Conservation (phyloP, 495 filamentous ascomycete genomes). For the Terfezia boudieri region DNA sequence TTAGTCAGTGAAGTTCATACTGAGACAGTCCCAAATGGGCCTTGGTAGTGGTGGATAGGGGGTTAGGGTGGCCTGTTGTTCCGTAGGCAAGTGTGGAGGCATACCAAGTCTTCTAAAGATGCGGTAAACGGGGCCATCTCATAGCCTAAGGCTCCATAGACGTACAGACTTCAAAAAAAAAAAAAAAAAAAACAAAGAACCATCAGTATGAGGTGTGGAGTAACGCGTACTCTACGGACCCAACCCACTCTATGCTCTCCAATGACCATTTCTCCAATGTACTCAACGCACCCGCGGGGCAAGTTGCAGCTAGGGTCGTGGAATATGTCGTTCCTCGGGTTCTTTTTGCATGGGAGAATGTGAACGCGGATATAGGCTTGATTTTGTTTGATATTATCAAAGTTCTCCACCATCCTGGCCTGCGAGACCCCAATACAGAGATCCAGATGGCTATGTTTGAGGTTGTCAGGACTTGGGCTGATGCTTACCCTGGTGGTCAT, state of each 20-base stretch:
- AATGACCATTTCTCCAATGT: conserved; percentile 95
- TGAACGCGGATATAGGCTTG: conserved; percentile 51
- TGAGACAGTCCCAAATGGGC: too few species aligned
- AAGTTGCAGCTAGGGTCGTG: conserved; percentile 54
- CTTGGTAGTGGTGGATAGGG: too few species aligned
- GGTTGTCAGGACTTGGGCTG: conserved; percentile 54
- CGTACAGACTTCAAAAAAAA: too few species aligned
- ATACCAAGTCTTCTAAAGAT: too few species aligned
- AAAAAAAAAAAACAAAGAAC: conserved; percentile 30
- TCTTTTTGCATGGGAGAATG: conserved; percentile 77
- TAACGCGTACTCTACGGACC: conserved; percentile 62
- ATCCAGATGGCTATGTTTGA: conserved; percentile 73
- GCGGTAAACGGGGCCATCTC: too few species aligned
- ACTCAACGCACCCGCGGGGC: conserved; percentile 68
- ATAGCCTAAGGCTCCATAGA: too few species aligned
- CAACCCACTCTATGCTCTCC: conserved; percentile 81
- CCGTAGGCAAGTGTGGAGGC: too few species aligned
- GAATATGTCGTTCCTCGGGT: conserved; percentile 70
- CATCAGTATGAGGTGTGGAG: conserved; percentile 86
- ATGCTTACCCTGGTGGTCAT: conserved; percentile 39
- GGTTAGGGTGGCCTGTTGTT: too few species aligned
- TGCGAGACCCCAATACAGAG: conserved; percentile 47
- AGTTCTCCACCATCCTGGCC: conserved; percentile 75
- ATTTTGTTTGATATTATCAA: conserved; percentile 53
- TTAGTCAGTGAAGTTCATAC: too few species aligned